phyloP scores from a whole-genome alignment of 495 filamentous ascomycete genomes.

The Hypomontagnella submonticulosa region DNA sequence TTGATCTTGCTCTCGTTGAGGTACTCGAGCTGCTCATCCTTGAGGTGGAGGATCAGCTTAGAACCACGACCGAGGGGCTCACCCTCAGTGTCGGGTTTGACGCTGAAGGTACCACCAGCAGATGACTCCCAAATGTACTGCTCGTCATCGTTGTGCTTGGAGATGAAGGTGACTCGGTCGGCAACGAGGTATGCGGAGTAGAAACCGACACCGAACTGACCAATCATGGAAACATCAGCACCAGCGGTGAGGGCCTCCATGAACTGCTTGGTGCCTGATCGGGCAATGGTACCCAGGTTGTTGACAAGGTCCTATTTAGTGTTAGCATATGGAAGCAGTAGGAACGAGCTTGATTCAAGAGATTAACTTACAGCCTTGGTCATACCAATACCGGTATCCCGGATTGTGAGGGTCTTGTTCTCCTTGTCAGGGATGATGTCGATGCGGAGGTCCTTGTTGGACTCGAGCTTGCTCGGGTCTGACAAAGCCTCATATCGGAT shows the following conservation, averaged over 20 bases:
- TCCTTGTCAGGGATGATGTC: constrained; percentile 98
- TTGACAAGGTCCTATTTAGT: constrained; percentile 86
- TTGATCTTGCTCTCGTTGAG: constrained; percentile 99
- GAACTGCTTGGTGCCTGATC: constrained; percentile 99
- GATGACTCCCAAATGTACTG: constrained; percentile 99
- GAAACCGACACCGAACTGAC: constrained; percentile 99
- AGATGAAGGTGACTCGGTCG: constrained; percentile 93
- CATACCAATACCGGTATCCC: constrained; percentile 99
- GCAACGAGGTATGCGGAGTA: constrained; percentile 99
- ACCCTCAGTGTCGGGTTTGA: constrained; percentile 89
- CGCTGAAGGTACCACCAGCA: constrained; percentile 96
- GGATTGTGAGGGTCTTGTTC: constrained; percentile 95
- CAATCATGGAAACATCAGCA: constrained; percentile 99
- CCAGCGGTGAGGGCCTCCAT: constrained; percentile 99
- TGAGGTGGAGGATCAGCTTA: constrained; percentile 97
- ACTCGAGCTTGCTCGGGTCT: constrained; percentile 95
- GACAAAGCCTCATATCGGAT: constrained; percentile 98
- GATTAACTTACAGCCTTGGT: constrained; percentile 91
- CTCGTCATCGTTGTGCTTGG: constrained; percentile 99
- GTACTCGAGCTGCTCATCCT: constrained; percentile 99
- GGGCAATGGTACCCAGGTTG: constrained; percentile 99
- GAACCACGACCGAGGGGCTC: constrained; percentile 92
- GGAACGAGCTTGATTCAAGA: background rate
- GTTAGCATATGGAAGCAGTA: constrained; percentile 17
- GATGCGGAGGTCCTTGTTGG: constrained; percentile 95